These are phyloP conservation scores for Picochlorum sp. DNA, from an alignment of 139 green algal species.

Conservation along the genomic window DNA sequence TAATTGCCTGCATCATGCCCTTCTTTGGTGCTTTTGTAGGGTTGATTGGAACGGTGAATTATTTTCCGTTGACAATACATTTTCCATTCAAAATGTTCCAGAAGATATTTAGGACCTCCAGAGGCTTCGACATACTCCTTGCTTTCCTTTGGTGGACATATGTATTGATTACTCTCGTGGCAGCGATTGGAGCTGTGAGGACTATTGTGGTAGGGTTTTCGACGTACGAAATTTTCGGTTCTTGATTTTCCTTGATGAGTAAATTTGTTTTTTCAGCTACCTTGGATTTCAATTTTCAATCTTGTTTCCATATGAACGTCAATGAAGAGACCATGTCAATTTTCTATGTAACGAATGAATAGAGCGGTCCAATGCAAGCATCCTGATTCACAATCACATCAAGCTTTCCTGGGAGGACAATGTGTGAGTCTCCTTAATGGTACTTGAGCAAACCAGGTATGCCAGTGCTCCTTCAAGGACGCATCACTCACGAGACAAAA, in stretches of 20 bases:
- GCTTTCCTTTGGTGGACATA: neutral
- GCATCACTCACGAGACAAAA: too few species aligned
- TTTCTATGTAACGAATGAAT: too few species aligned
- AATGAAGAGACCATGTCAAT: too few species aligned
- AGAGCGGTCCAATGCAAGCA: too few species aligned
- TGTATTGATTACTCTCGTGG: neutral
- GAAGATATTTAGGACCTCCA: neutral
- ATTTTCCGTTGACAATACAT: neutral
- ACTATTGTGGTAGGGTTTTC: conserved; percentile 1
- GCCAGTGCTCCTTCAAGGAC: too few species aligned
- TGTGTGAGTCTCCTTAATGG: too few species aligned
- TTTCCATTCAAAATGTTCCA: conserved; percentile 1
- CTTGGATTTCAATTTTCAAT: too few species aligned
- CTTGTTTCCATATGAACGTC: too few species aligned
- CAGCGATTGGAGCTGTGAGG: neutral
- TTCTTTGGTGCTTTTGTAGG: conserved; percentile 3
- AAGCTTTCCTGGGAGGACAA: too few species aligned
- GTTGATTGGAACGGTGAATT: neutral
- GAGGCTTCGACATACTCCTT: neutral
- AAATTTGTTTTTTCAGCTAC: too few species aligned
- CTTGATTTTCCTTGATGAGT: neutral
- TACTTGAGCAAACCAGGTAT: too few species aligned
- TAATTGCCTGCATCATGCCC: neutral
- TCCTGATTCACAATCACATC: too few species aligned
- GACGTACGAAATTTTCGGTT: neutral